Evolutionary conservation across 2,329 filamentous ascomycete species (phyloP), one percentile per base, ranked within the genome.

Genomic region (Fusarium caatingaense): DNA sequence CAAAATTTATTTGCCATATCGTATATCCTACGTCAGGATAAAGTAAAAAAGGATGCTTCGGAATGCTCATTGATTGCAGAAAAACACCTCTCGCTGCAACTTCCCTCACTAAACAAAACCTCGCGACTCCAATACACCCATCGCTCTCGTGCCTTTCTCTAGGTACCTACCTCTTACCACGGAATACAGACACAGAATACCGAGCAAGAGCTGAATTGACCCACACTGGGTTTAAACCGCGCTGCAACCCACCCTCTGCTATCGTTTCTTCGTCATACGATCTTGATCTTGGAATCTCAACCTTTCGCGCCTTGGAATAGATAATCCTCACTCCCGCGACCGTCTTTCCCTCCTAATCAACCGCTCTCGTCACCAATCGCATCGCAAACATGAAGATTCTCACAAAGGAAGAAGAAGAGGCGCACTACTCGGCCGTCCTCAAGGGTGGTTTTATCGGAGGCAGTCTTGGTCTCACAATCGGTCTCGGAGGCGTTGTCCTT

Each of bases 381-480:
- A 68, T 71, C 72, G 71, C 74, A 81, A 86, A 53, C 69, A 99
- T 98, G 96, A 98, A 98, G 91, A 86, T 98, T 78, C 87, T 98
- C 79, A 97, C 92, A 76, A 93, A 95, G 80, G 93, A 98, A 88
- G 93, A 98, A 84, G 94, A 98, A 83, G 80, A 86, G 65, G 92
- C 88, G 56, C 94, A 98, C 87, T 97, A 97, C 88, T 83, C 85
- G 79, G 84, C 87, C 64, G 96, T 97, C 66, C 78, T 98, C 73
- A 91, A 89, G 78, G 94, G 94, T 72, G 95, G 96, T 74, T 77
- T 89, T 69, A 81, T 92, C 69, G 96, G 95, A 72, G 92, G 92
- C 69, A 56, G 86, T 15, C 74, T 89, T 46, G 94, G 96, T 69
- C 82, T 94, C 5, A 85, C 82, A 40, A 76, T 89, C 32, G 94